These are phyloP conservation scores for Ascochyta viciae-villosae DNA, from an alignment of 2,329 filamentous ascomycete genomes.

Conservation along the genomic window DNA sequence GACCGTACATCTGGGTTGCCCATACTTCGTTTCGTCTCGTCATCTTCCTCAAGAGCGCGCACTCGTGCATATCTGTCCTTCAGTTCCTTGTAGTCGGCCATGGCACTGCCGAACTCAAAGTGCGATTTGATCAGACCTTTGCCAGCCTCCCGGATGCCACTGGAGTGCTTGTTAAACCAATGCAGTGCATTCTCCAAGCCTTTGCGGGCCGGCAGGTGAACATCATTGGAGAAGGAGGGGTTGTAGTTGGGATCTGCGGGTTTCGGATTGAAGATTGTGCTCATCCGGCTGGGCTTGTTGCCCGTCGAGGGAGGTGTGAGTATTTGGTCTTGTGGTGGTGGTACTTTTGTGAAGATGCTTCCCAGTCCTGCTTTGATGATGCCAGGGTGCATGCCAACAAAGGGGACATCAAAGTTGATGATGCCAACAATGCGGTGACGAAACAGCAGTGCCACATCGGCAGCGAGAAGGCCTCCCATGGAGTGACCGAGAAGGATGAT, in stretches of 20 bases:
- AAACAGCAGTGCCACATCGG: slow-evolving; percentile 77
- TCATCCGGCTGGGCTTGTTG: slow-evolving; percentile 39
- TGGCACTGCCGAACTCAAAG: slow-evolving; percentile 80
- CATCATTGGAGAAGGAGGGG: slow-evolving; percentile 77
- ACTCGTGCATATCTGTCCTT: slow-evolving; percentile 73
- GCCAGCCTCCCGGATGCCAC: slow-evolving; percentile 73
- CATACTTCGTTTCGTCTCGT: slow-evolving; percentile 50
- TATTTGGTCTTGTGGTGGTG: slow-evolving; percentile 36
- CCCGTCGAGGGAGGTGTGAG: slow-evolving; percentile 19
- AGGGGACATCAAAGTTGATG: slow-evolving; percentile 84
- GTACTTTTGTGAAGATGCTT: slow-evolving; percentile 70
- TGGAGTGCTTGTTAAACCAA: slow-evolving; percentile 82
- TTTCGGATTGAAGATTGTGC: slow-evolving; percentile 49
- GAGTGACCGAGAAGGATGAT: slow-evolving; percentile 85
- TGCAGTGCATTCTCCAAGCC: slow-evolving; percentile 73
- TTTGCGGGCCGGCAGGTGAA: slow-evolving; percentile 70
- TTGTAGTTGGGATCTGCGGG: slow-evolving; percentile 71
- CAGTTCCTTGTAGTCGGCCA: slow-evolving; percentile 77
- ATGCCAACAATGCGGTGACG: slow-evolving; percentile 81
- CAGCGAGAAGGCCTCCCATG: slow-evolving; percentile 84
- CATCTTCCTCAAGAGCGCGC: slow-evolving; percentile 75
- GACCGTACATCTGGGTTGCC: slow-evolving; percentile 36
- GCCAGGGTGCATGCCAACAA: slow-evolving; percentile 87
- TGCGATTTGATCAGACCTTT: slow-evolving; percentile 79
- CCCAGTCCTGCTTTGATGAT: slow-evolving; percentile 82